Conservation (phyloP, 192 early-diverging fungal species). For the Coemansia sp. region DNA sequence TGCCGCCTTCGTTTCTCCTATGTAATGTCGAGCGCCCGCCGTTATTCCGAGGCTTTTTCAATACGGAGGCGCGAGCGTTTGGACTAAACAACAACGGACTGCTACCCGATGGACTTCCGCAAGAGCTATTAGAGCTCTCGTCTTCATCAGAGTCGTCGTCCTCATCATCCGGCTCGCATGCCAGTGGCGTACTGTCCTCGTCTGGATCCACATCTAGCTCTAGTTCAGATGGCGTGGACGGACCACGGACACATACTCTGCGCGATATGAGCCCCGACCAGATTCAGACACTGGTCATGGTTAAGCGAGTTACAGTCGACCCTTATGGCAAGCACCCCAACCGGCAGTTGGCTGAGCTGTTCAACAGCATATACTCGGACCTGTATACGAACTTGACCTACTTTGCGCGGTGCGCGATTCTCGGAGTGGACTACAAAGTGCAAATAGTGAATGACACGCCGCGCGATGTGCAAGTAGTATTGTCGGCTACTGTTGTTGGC, state of each 20-base stretch:
- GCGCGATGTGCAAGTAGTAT: constrained; percentile 69
- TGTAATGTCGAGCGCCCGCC: constrained; percentile 55
- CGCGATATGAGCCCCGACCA: constrained; percentile 35
- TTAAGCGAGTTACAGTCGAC: constrained; percentile 66
- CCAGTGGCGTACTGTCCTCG: neutral
- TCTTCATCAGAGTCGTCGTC: constrained; percentile 24
- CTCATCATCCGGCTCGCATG: constrained; percentile 12
- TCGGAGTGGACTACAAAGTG: constrained; percentile 56
- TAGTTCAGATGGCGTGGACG: constrained; percentile 15
- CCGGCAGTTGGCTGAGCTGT: constrained; percentile 69
- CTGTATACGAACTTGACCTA: constrained; percentile 66
- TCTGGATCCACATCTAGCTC: constrained; percentile 10
- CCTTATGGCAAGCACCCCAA: constrained; percentile 71
- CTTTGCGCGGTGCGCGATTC: constrained; percentile 67
- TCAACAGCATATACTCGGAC: constrained; percentile 69
- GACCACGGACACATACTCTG: constrained; percentile 29
- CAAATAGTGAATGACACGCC: constrained; percentile 23
- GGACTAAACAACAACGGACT: constrained; percentile 1
- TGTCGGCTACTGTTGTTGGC: constrained; percentile 58
- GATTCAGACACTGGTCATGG: constrained; percentile 62
- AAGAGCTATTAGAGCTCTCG: constrained; percentile 18
- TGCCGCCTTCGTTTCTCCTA: constrained; percentile 66
- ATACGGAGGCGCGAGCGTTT: neutral
- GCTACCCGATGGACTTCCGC: neutral
- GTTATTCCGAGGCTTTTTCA: constrained; percentile 23